Evolutionary conservation across 306 rosid species (phyloP), one percentile per base, ranked within the genome.

Genomic region (Senna tora): DNA sequence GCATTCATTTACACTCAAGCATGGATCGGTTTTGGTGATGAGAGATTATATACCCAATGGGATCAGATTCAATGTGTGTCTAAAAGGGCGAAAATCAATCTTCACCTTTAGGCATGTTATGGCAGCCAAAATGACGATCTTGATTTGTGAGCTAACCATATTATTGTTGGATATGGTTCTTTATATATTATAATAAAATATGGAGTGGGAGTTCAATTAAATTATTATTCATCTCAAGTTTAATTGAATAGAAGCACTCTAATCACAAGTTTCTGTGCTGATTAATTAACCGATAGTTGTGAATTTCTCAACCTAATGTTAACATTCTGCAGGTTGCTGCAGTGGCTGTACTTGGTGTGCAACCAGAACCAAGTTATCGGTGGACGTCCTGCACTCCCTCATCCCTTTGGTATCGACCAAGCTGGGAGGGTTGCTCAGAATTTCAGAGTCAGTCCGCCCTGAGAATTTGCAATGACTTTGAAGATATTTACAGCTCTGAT

Each of bases 211-310:
- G n/a, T n/a, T n/a, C n/a, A n/a, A n/a, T n/a, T n/a, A n/a, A n/a
- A n/a, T n/a, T n/a, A n/a, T n/a, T n/a, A 93, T 84, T 83, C 91
- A 67, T 94, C 87, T 74, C 98, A 94, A 91, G 97, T 93, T 62
- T 50, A 42, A n/a, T 72, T 73, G 50, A 71, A 17, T 55, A 61
- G 51, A 68, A 67, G n/a, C 22, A 43, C 33, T 45, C 17, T 75
- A 62, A 50, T 68, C 43, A 61, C 73, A n/a, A 46, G 46, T 59
- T 42, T 55, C 32, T 20, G 15, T 33, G 39, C 43, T 33, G 5
- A 56, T 2, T n/a, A 30, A 14, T 25, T 12, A 12, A 20, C 30
- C 33, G 49, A 33, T 49, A 34, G 70, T 53, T 50, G 71, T 38
- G 53, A 73, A 71, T 36, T n/a, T 74, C 63, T 33, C 28, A 50